These are phyloP conservation scores for Marvania coccoides DNA, from an alignment of 139 green algal species.

Conservation along the genomic window DNA sequence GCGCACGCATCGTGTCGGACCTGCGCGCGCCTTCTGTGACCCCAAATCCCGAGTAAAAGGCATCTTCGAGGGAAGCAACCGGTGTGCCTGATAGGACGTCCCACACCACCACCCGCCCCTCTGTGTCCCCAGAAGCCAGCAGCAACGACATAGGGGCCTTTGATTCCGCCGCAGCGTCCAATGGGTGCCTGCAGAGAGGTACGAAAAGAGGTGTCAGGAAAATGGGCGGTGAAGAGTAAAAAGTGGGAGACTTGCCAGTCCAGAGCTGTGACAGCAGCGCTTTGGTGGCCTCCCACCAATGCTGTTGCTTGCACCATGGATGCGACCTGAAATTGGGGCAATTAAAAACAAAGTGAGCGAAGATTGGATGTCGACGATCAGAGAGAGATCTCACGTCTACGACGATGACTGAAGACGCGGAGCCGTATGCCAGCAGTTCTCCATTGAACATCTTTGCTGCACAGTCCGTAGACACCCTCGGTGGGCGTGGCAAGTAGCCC, in stretches of 20 bases:
- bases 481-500: neutral
- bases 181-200: constrained; percentile 4
- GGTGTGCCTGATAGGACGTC: constrained; percentile 41
- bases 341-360: neutral
- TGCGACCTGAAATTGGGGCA: neutral
- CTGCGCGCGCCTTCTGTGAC: neutral
- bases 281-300: constrained; percentile 50
- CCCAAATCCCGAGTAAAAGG: constrained; percentile 1
- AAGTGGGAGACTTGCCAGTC: constrained; percentile 45
- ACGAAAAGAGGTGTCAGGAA: neutral
- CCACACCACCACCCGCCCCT: constrained; percentile 70
- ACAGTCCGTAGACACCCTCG: neutral
- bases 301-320: constrained; percentile 23
- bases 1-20: constrained; percentile 1
- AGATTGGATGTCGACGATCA: neutral
- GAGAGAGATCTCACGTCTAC: constrained; percentile 37
- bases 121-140: constrained; percentile 64
- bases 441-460: constrained; percentile 4
- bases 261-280: constrained; percentile 49
- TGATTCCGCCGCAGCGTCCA: neutral
- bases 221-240: constrained; percentile 11
- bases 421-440: constrained; percentile 60
- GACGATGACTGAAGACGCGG: constrained; percentile 39
- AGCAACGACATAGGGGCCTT: constrained; percentile 16
- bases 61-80: constrained; percentile 43